A percentile compares a stretch with the other conserved stretches of the same genome.
Evolutionary conservation across 1,284 basidiomycete genomes (phyloP).

Genomic region (Clitocybe nebularis): DNA sequence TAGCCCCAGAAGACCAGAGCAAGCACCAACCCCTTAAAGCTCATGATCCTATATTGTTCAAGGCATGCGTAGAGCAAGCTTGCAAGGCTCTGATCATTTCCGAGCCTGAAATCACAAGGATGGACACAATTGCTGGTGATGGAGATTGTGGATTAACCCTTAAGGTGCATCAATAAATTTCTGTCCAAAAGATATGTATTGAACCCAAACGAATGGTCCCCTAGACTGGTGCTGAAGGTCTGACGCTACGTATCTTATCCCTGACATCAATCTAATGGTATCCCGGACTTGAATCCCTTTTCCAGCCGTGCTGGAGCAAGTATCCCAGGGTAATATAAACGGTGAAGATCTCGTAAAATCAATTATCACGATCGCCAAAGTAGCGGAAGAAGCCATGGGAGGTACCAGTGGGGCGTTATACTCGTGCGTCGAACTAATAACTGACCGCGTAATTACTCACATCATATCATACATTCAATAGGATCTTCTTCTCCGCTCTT

Average conservation of each 20-base stretch:
- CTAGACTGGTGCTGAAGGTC: constrained; percentile 36
- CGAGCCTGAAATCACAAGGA: constrained; percentile 85
- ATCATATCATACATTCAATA: constrained; percentile 24
- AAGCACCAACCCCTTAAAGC: constrained; percentile 31
- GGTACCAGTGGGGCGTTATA: constrained; percentile 92
- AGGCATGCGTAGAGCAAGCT: constrained; percentile 55
- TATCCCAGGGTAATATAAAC: constrained; percentile 46
- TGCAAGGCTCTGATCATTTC: constrained; percentile 70
- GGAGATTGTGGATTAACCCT: constrained; percentile 82
- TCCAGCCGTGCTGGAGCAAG: constrained; percentile 49
- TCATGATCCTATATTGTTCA: constrained; percentile 47
- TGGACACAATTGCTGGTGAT: constrained; percentile 76
- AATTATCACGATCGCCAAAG: constrained; percentile 67
- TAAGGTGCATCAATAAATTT: constrained; percentile 47
- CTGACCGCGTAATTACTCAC: not conserved
- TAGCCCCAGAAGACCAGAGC: constrained; percentile 5
- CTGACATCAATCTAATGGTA: not conserved
- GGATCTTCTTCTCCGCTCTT: constrained; percentile 85
- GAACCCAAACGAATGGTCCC: constrained; percentile 32
- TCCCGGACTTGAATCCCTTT: not conserved
- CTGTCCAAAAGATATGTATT: not conserved
- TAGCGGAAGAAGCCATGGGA: constrained; percentile 86
- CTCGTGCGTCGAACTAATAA: constrained; percentile 48
- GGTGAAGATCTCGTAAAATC: constrained; percentile 59
- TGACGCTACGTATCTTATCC: not conserved